Evolutionary conservation across 2,329 filamentous ascomycete genomes (phyloP), one percentile per base, ranked within the genome.

Genomic region (Zalaria obscura): DNA sequence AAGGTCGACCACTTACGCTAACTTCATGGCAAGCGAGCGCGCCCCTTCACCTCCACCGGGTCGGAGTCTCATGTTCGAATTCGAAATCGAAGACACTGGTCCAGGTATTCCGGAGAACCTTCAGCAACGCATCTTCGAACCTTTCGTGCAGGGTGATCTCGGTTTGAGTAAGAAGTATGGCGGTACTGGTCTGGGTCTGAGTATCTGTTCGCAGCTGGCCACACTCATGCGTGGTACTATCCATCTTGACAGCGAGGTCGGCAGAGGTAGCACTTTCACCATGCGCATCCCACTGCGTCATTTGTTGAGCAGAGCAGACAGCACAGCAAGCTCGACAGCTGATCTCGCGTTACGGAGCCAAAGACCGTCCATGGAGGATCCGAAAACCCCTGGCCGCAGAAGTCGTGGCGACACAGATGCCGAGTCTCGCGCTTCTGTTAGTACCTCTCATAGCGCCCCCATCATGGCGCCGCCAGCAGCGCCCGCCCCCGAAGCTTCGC

Each of bases 131-230:
- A 85, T 95, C 6, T 95, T 95, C 56, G 88, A 94, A 58, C 88
- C 88, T 0, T 95, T 95, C 55, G 83, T 94, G 0, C 88, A 95
- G 60, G 88, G 83, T n/a, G 87, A 94, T 55, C 65, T 91, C 1
- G 83, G 86, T 1, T 64, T 95, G 10, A 93, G 83, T 65, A 93
- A 86, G 59, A 91, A 91, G 54, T 93, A 80, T 55, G 86, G 86
- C 11, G 88, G 88, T 10, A 94, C 88, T 1, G 88, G 88, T 3
- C 66, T 94, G 2, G 88, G 88, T 2, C 61, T 95, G 41, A 89
- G 83, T 54, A 95, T 95, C 52, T 93, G 86, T 61, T 80, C 84
- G 18, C 88, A 95, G 57, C 67, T 95, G 32, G 83, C 86, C 3
- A 76, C 69, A 10, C 65, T 94, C 10, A 93, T 95, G 85, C 79